Base-by-base conservation (phyloP, 805 yeast genomes). In the Sungouiozyma intestinalis region DNA sequence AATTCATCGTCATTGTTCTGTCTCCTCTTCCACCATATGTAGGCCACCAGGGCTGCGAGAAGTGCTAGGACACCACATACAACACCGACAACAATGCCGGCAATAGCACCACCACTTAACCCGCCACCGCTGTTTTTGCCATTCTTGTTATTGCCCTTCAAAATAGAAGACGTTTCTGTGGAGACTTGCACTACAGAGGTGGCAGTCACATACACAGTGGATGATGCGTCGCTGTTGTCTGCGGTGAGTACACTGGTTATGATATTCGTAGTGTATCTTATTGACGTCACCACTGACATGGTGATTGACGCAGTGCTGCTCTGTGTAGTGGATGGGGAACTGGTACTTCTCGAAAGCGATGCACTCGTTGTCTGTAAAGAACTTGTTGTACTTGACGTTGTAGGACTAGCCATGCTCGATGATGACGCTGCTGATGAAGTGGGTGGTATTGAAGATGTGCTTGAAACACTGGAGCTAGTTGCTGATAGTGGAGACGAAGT, bases 11-110 rank as follows among this genome's bases (percentile, higher is more conserved):
- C 55, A 33, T 56, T 53, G 21, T 54, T 48, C 39, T 54, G 53
- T 42, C 70, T 65, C 24, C 70, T 67, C 42, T 70, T 63, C 53
- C 69, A 61, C 46, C 68, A 51, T 27, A 74, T 49, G 51, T 75
- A 62, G 37, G 72, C 54, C 4, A 68, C 55, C 8, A 72, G 48
- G 5, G 64, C 62, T 1, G 66, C 71, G 2, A 72, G 32, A 9
- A 62, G 52, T 17, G 62, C 57, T 5, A 52, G 41, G 0, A 69
- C 54, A 45, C 78, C 81, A 16, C 57, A 64, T 9, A 75, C 62
- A 5, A 65, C 67, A 20, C 81, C 81, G 33, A 74, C 64, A n/a
- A 74, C 81, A 20, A 76, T 71, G 37, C 81, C 81, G 8, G 78
- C 81, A 42, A 76, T 74, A 16, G 79, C 78, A 15, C 81, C 81